Conservation (phyloP, 345 rosid species). For the Zanthoxylum bungeanum region DNA sequence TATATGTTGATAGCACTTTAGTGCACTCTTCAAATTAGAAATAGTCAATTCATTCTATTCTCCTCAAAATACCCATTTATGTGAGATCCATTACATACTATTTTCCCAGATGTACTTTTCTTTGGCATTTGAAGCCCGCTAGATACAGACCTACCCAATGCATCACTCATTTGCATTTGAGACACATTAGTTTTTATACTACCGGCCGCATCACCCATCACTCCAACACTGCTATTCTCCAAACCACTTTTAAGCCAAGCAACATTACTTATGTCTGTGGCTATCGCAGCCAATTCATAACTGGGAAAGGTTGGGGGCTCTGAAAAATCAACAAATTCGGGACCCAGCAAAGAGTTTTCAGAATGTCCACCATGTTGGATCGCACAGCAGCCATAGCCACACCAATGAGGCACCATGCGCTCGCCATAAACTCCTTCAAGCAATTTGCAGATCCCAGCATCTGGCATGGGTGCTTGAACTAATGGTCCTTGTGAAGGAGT, state of each 20-base stretch:
- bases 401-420: slow-evolving; percentile 56
- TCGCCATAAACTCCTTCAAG: slow-evolving; percentile 54
- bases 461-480: slow-evolving; percentile 44
- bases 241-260: slow-evolving; percentile 89
- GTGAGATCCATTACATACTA: slow-evolving; percentile 31
- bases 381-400: slow-evolving; percentile 72
- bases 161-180: slow-evolving; percentile 23
- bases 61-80: slow-evolving; percentile 23
- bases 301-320: slow-evolving; percentile 60
- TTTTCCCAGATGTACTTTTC: slow-evolving; percentile 39
- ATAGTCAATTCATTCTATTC: slow-evolving; percentile 26
- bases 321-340: slow-evolving; percentile 66
- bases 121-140: slow-evolving; percentile 27
- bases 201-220: slow-evolving; percentile 43
- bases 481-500: slow-evolving; percentile 32
- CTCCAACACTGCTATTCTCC: slow-evolving; percentile 47
- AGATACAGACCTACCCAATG: slow-evolving; percentile 31
- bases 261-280: slow-evolving; percentile 71
- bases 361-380: slow-evolving; percentile 18
- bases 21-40: slow-evolving; percentile 31
- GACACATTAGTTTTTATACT: slow-evolving; percentile 33
- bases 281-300: slow-evolving; percentile 74
- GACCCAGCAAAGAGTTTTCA: slow-evolving; percentile 61
- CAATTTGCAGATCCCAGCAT: slow-evolving; percentile 50
- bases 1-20: slow-evolving; percentile 16